Evolutionary conservation across 1,284 basidiomycete species (phyloP).

Genomic region (Malassezia restricta): DNA sequence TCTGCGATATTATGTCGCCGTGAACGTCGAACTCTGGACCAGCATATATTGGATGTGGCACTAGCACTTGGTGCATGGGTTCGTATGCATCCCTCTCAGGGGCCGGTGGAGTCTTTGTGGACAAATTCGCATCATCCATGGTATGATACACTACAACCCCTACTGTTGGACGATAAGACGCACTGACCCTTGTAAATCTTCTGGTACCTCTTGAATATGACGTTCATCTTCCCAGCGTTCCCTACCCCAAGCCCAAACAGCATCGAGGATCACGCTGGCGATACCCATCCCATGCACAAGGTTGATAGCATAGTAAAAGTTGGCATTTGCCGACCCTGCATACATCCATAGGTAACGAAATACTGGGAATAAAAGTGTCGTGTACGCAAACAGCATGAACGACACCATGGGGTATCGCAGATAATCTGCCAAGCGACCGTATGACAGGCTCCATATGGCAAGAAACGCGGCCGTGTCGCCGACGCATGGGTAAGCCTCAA

Average conservation of each 20-base stretch:
- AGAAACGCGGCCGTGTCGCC: slow-evolving; percentile 77
- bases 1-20: neutral
- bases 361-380: slow-evolving; percentile 71
- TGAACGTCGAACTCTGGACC: neutral
- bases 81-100: neutral
- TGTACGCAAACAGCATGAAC: slow-evolving; percentile 68
- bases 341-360: slow-evolving; percentile 85
- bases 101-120: neutral
- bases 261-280: slow-evolving; percentile 68
- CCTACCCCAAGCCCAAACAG: slow-evolving; percentile 56
- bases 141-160: neutral
- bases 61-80: neutral
- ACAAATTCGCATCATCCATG: neutral
- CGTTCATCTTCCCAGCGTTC: slow-evolving; percentile 33
- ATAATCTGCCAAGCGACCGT: slow-evolving; percentile 43
- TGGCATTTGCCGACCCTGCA: slow-evolving; percentile 88
- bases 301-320: slow-evolving; percentile 93
- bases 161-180: slow-evolving; percentile 17
- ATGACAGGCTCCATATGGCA: slow-evolving; percentile 57
- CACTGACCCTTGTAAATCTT: neutral
- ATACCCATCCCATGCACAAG: slow-evolving; percentile 82
- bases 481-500: slow-evolving; percentile 84
- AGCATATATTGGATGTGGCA: neutral
- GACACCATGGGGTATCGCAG: slow-evolving; percentile 77
- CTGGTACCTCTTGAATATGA: neutral